phyloP scores from a whole-genome alignment of 768 basidiomycete genomes.

The Terana coerulea region DNA sequence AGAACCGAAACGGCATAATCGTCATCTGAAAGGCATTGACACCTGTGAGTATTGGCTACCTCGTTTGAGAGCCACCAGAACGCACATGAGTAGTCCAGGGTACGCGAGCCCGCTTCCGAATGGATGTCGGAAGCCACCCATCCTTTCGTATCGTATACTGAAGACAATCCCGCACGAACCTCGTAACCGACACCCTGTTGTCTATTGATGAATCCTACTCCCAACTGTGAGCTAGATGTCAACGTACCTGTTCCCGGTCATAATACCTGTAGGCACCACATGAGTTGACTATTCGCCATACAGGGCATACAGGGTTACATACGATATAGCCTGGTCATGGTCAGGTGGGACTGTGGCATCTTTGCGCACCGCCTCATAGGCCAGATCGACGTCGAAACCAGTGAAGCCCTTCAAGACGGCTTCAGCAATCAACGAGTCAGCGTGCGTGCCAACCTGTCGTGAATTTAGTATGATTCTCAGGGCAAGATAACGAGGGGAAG shows the following conservation, averaged over 20 bases:
- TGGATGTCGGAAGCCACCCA: conserved; percentile 81
- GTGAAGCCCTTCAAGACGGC: conserved; percentile 62
- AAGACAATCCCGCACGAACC: conserved; percentile 72
- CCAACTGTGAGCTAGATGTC: not conserved
- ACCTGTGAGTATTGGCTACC: not conserved
- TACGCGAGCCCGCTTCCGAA: conserved; percentile 75
- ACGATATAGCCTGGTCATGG: conserved; percentile 51
- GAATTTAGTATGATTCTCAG: not conserved
- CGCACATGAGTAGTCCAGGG: conserved; percentile 75
- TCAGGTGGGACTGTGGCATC: conserved; percentile 61
- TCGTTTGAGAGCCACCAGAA: not conserved
- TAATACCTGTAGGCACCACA: conserved; percentile 45
- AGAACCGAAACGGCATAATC: conserved; percentile 72
- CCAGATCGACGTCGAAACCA: conserved; percentile 57
- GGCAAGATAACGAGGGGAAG: not conserved
- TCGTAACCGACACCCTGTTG: conserved; percentile 69
- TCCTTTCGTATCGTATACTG: conserved; percentile 62
- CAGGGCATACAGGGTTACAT: conserved; percentile 19
- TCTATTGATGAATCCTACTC: not conserved
- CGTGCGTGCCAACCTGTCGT: conserved; percentile 67
- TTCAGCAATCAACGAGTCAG: conserved; percentile 72
- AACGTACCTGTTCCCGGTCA: conserved; percentile 65
- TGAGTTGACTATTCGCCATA: too few relatives aligned
- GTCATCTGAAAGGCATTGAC: conserved; percentile 52
- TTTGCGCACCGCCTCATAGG: conserved; percentile 73